Evolutionary conservation across 495 filamentous ascomycete species (phyloP), one percentile per base, ranked within the genome.

Genomic region (Parmelia sp.): DNA sequence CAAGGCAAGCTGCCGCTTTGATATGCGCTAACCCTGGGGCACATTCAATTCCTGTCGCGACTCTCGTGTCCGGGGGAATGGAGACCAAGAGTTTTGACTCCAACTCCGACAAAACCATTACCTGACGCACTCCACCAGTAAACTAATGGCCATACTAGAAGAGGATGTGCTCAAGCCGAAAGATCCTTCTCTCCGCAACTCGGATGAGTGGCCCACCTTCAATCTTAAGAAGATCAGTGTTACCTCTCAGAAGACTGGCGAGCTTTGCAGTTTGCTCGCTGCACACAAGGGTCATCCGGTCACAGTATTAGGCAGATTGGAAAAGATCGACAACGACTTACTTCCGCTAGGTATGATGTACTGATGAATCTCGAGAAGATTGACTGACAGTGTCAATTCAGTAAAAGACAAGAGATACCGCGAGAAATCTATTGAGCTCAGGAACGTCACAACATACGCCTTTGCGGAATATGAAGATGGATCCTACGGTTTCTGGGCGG

Each of bases 401-500:
- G 84, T 83, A 69, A 66, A 74, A 73, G 68, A 83, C 69, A 70
- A 76, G 69, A 69, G 77, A 70, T 70, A 78, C 72, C 65, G 78
- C 60, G 72, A 77, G 12, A 81, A 82, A 40, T 77, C 81, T 64
- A 84, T 93, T 67, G 83, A 89, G 62, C 82, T 92, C 56, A 74
- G 78, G 42, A 77, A 82, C 56, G 85, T 89, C 0, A 78, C 77
- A 12, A 76, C 80, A 12, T 95, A 86, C 74, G 86, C 90, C 0
- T 89, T 90, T 70, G 88, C 88, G 25, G 81, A 87, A 57, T 83
- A 80, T 57, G 79, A 79, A 15, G 80, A 86, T 68, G 80, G 83
- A 10, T 80, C 79, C 27, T 78, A 86, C 42, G 80, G 82, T 40
- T 74, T 92, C 57, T 96, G 90, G 90, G 88, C 89, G 37, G 83